Evolutionary conservation across 495 filamentous ascomycete genomes (phyloP).

Genomic region (Penicillium pulvis): DNA sequence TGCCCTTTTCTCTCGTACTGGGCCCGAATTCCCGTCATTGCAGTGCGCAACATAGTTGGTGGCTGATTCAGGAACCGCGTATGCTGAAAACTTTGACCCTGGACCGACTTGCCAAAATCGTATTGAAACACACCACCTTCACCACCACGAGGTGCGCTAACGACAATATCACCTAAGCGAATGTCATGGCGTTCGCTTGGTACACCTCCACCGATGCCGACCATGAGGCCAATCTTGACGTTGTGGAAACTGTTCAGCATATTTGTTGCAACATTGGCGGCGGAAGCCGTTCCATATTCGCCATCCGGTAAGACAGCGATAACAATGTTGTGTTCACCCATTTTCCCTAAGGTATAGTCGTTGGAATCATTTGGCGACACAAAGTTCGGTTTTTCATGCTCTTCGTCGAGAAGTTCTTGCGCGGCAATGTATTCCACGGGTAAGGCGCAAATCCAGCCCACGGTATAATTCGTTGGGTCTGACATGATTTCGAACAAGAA

Average conservation of each 20-base stretch:
- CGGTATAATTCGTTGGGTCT: no score
- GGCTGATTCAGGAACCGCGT: slow-evolving; percentile 40
- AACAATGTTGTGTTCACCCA: slow-evolving; percentile 27
- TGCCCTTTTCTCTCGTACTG: slow-evolving; percentile 21
- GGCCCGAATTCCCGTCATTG: slow-evolving; percentile 18
- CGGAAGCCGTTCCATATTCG: slow-evolving; percentile 10
- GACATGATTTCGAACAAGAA: no score
- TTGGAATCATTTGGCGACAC: no score
- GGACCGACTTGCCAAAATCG: slow-evolving; percentile 35
- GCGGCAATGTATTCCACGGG: no score
- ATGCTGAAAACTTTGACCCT: slow-evolving; percentile 16
- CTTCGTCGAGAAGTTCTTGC: no score
- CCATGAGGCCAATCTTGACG: slow-evolving; percentile 22
- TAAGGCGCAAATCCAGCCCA: no score
- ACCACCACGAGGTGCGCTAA: slow-evolving; percentile 28
- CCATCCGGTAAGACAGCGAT: slow-evolving; percentile 6
- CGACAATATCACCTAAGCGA: slow-evolving; percentile 25
- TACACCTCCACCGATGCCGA: slow-evolving; percentile 29
- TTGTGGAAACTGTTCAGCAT: slow-evolving; percentile 27
- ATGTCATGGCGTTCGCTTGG: slow-evolving; percentile 26
- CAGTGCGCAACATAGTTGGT: slow-evolving; percentile 22
- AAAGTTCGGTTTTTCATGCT: no score
- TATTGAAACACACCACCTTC: slow-evolving; percentile 42
- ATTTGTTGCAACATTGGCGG: slow-evolving; percentile 33
- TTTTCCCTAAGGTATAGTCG: slow-evolving; percentile 35